Percentiles rank a stretch among this genome's conserved stretches.
Evolutionary conservation across 257 asterid genomes (phyloP).

Genomic region (Mentha longifolia): DNA sequence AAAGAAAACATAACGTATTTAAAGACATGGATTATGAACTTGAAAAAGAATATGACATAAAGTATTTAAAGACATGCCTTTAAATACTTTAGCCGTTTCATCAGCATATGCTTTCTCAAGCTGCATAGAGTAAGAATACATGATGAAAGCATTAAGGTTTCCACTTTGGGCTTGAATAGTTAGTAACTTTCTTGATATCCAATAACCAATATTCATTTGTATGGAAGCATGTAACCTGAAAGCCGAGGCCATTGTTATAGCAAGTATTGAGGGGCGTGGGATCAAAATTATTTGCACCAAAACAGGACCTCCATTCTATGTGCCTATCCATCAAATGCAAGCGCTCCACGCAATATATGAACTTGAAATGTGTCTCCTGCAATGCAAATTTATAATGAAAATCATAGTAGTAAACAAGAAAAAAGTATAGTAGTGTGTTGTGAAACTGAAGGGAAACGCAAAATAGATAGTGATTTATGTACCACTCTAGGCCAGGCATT

Average conservation of each 20-base stretch:
- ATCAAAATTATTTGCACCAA: conserved; percentile 48
- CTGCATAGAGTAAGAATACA: conserved; percentile 42
- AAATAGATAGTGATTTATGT: not conserved
- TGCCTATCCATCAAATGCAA: conserved; percentile 64
- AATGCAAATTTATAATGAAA: not conserved
- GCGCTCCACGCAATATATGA: too few species aligned
- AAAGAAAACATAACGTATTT: too few species aligned
- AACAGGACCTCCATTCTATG: conserved; percentile 74
- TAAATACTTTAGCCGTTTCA: too few species aligned
- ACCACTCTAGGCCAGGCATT: conserved; percentile 70
- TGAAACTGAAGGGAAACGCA: not conserved
- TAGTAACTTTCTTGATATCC: too few species aligned
- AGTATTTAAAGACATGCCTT: too few species aligned
- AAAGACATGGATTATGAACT: too few species aligned
- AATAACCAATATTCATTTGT: too few species aligned
- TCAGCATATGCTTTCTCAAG: conserved; percentile 64
- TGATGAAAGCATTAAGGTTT: not conserved
- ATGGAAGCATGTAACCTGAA: conserved; percentile 47
- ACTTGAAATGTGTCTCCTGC: too few species aligned
- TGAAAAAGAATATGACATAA: too few species aligned
- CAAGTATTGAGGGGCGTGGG: conserved; percentile 58
- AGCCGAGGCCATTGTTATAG: conserved; percentile 62
- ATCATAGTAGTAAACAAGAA: not conserved
- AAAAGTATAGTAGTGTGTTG: not conserved
- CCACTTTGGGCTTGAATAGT: too few species aligned